Percentiles rank a stretch among this genome's conserved stretches.
phyloP scores from a whole-genome alignment of 345 rosid genomes.

The Linum tenue region DNA sequence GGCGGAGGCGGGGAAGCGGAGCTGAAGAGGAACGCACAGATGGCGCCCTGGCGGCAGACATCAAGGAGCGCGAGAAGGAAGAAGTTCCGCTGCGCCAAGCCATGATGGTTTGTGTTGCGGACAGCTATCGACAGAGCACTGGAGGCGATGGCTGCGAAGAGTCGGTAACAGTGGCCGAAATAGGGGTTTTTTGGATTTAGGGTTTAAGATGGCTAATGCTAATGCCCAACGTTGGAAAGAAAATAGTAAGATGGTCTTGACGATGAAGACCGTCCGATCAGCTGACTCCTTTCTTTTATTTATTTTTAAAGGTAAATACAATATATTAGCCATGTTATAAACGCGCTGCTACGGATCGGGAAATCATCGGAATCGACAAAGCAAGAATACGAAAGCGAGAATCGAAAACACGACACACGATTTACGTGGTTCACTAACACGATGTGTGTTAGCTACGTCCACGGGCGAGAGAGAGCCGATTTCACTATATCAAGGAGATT shows the following conservation, averaged over 20 bases:
- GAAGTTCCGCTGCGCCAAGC: conserved; percentile 44
- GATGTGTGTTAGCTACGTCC: too few relatives aligned
- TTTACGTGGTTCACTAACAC: too few relatives aligned
- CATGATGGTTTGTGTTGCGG: conserved; percentile 14
- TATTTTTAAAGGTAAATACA: too few relatives aligned
- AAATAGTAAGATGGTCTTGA: neutral
- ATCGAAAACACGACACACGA: too few relatives aligned
- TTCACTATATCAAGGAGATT: too few relatives aligned
- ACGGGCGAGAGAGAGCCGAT: too few relatives aligned
- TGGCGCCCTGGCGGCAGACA: conserved; percentile 48
- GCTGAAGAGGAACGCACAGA: conserved; percentile 49
- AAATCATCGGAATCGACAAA: too few relatives aligned
- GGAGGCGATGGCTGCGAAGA: neutral
- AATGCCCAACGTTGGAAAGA: neutral
- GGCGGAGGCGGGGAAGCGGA: conserved; percentile 59
- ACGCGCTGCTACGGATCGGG: too few relatives aligned
- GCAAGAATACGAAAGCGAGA: too few relatives aligned
- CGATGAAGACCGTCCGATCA: too few relatives aligned
- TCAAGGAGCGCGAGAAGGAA: conserved; percentile 39
- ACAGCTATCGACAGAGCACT: neutral
- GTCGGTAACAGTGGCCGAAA: too few relatives aligned
- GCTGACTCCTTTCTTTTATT: neutral
- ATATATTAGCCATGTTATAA: too few relatives aligned
- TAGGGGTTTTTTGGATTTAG: conserved; percentile 6
- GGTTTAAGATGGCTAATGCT: conserved; percentile 6